A percentile compares a stretch with the other conserved stretches of the same genome.
phyloP scores from a whole-genome alignment of 2,329 filamentous ascomycete genomes.

The Drechslera avenae region DNA sequence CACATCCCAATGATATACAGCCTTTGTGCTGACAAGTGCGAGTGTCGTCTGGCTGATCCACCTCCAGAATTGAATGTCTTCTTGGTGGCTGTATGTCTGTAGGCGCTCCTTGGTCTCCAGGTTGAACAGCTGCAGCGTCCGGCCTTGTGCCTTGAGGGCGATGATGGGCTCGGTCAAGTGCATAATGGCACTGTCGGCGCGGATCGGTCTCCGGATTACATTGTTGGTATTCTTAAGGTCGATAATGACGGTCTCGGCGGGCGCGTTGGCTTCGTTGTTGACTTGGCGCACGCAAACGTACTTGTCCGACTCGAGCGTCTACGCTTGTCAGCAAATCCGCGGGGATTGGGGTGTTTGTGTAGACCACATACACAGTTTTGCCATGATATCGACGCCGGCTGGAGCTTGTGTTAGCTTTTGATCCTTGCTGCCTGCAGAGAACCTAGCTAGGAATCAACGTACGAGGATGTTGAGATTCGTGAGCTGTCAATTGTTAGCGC shows the following conservation, averaged over 20 bases:
- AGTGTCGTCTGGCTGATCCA: conserved; percentile 92
- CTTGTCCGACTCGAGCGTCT: conserved; percentile 98
- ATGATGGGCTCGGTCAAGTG: conserved; percentile 97
- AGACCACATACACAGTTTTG: conserved; percentile 75
- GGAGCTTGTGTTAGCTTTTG: conserved; percentile 38
- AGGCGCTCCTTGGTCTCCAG: conserved; percentile 90
- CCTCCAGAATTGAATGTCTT: conserved; percentile 99
- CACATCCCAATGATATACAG: conserved; percentile 98
- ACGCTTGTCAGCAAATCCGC: conserved; percentile 24
- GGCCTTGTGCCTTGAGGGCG: conserved; percentile 89
- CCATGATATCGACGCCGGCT: conserved; percentile 79
- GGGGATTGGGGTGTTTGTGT: background rate
- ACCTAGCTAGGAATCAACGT: conserved; percentile 34
- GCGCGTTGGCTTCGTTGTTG: conserved; percentile 74
- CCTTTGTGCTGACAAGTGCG: conserved; percentile 86
- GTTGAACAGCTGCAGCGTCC: conserved; percentile 98
- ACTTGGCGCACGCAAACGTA: conserved; percentile 97
- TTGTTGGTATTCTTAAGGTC: conserved; percentile 98
- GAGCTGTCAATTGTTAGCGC: conserved; percentile 49
- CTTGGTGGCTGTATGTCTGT: conserved; percentile 94
- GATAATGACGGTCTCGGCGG: conserved; percentile 94
- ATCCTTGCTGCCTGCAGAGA: conserved; percentile 20
- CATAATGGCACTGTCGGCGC: conserved; percentile 99
- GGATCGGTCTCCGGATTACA: conserved; percentile 92
- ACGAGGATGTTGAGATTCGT: conserved; percentile 56